These are phyloP conservation scores for Parietaria judaica DNA, from an alignment of 306 rosid species.

Conservation along the genomic window DNA sequence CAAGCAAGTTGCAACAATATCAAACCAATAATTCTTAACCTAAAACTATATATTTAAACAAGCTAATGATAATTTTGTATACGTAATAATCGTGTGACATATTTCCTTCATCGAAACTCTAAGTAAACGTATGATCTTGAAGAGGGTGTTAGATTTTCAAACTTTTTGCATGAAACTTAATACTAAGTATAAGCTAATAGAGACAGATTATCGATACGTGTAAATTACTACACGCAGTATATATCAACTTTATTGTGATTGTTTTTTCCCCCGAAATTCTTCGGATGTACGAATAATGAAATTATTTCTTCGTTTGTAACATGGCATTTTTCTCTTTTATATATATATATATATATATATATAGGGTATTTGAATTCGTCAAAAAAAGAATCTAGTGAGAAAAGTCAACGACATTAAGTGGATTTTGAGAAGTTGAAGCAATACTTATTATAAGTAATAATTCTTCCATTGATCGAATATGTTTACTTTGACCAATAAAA, in stretches of 20 bases:
- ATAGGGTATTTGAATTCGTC: conserved; percentile 22
- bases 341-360: neutral
- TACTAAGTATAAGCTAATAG: neutral
- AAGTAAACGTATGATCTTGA: neutral
- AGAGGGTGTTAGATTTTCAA: neutral
- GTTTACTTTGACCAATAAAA: conserved; percentile 12
- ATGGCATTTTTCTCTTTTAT: neutral
- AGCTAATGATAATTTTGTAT: too few relatives aligned
- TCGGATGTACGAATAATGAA: neutral
- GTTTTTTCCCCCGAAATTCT: too few relatives aligned
- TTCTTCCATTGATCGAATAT: neutral
- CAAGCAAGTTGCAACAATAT: too few relatives aligned
- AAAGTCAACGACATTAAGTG: neutral
- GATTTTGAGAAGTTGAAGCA: neutral
- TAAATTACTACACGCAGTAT: neutral
- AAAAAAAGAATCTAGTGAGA: neutral
- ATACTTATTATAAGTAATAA: neutral
- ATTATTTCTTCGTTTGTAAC: neutral
- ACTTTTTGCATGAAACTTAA: neutral
- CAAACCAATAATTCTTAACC: neutral
- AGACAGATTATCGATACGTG: conserved; percentile 3
- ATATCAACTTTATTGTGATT: neutral
- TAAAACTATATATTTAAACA: too few relatives aligned
- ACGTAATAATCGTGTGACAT: too few relatives aligned
- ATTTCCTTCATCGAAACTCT: too few relatives aligned